Percentiles rank a stretch among this genome's conserved stretches.
Conservation (phyloP, 164 flowering plant genomes). For the Litsea cubeba region DNA sequence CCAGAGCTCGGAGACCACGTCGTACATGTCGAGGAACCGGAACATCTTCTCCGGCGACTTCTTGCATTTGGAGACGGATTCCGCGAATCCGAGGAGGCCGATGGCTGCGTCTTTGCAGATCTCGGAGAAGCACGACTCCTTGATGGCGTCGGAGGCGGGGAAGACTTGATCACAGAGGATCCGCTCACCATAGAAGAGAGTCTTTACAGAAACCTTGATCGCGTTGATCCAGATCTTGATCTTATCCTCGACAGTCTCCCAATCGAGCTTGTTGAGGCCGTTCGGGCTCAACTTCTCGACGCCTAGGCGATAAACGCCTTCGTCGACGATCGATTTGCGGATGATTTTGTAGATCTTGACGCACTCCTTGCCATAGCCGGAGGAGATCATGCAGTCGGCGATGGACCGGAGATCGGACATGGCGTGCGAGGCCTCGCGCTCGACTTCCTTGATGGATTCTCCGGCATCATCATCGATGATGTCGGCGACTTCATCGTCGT, state of each 20-base stretch:
- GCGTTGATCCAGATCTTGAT: conserved; percentile 62
- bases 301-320: conserved; percentile 53
- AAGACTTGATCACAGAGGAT: conserved; percentile 66
- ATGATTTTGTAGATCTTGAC: conserved; percentile 41
- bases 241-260: conserved; percentile 54
- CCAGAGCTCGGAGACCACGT: conserved; percentile 41
- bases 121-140: conserved; percentile 56
- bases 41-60: conserved; percentile 55
- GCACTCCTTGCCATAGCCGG: conserved; percentile 68
- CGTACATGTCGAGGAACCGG: conserved; percentile 53
- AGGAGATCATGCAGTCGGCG: conserved; percentile 66
- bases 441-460: conserved; percentile 26
- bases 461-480: not conserved
- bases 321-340: conserved; percentile 62
- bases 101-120: conserved; percentile 47
- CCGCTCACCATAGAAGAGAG: conserved; percentile 57
- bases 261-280: conserved; percentile 41
- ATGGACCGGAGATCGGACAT: conserved; percentile 49
- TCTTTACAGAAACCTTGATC: conserved; percentile 40
- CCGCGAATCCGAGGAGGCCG: conserved; percentile 49
- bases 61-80: conserved; percentile 37
- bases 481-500: conserved; percentile 14
- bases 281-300: conserved; percentile 28
- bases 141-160: conserved; percentile 34
- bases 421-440: conserved; percentile 31